Evolutionary conservation across 2,329 filamentous ascomycete genomes (phyloP), one percentile per base, ranked within the genome.

Genomic region (Eurotiales sp.): DNA sequence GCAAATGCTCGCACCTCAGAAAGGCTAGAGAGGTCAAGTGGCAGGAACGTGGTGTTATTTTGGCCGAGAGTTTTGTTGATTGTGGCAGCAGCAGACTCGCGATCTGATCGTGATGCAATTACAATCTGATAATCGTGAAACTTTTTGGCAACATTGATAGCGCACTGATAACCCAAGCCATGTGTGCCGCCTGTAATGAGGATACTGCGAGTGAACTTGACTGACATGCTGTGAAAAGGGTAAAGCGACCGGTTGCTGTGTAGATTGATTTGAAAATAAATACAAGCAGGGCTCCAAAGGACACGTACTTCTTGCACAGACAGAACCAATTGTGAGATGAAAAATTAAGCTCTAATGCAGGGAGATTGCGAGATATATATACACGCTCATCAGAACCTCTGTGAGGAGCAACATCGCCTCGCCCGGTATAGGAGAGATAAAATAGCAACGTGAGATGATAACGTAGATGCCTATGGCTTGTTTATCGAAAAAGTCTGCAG

Each of bases 131-230:
- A 69, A 6, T 74, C 61, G 1, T 74, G 73, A 47, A 69, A 63
- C 46, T 67, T 55, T 19, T 62, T 63, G 19, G 75, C 75, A 30
- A 78, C 69, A 2, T 56, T 53, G 1, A 70, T 58, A 2, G 76
- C 70, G 17, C 65, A 61, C 8, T 76, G 56, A 50, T 72, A 77
- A 2, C 76, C 76, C 0, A 79, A 59, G 10, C 69, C 69, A 8
- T 56, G 46, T 1, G 75, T 78, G 4, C 76, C 76, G 14, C 76
- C 76, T 1, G 75, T 79, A 27, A 77, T 51, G n/a, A 77, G 43
- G 8, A 52, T 14, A 14, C 19, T 47, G 22, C 50, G 43, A 23
- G 25, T 22, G 25, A 39, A 45, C 14, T 40, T 40, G 17, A 5
- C 34, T 2, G 41, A 32, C 41, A 51, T 46, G n/a, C 2, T 46